Evolutionary conservation across 208 protist genomes (phyloP).

Genomic region (Phytomonas francai): DNA sequence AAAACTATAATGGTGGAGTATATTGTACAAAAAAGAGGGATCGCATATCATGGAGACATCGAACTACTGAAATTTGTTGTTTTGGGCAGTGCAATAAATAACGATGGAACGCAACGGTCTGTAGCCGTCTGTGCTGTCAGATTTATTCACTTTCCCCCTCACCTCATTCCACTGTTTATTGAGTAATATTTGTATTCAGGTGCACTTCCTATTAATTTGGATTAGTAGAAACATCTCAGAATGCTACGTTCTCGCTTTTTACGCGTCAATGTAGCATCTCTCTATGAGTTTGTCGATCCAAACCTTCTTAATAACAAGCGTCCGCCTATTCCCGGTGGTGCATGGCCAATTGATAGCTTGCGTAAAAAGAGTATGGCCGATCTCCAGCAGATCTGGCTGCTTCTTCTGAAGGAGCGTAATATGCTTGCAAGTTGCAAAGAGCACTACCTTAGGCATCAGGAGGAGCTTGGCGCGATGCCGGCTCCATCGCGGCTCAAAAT

Average conservation of each 20-base stretch:
- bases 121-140: background rate
- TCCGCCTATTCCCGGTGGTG: slow-evolving; percentile 74
- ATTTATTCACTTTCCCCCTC: background rate
- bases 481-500: slow-evolving; percentile 80
- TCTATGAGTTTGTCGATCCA: slow-evolving; percentile 88
- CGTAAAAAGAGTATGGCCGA: slow-evolving; percentile 86
- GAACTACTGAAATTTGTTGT: background rate
- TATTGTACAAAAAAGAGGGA: background rate
- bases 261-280: slow-evolving; percentile 39
- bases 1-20: background rate
- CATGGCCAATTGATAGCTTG: slow-evolving; percentile 79
- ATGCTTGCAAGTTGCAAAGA: slow-evolving; percentile 78
- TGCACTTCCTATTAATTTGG: background rate
- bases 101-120: background rate
- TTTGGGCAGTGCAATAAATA: background rate
- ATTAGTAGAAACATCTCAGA: background rate
- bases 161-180: background rate
- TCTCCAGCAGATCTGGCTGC: slow-evolving; percentile 90
- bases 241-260: slow-evolving; percentile 23
- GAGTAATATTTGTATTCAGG: slow-evolving; percentile 1
- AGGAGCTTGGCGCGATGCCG: slow-evolving; percentile 87
- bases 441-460: slow-evolving; percentile 86
- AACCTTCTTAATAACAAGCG: slow-evolving; percentile 88
- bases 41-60: background rate
- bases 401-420: slow-evolving; percentile 88